Evolutionary conservation across 2,329 filamentous ascomycete species (phyloP).

Genomic region (Clonostachys rhizophaga): DNA sequence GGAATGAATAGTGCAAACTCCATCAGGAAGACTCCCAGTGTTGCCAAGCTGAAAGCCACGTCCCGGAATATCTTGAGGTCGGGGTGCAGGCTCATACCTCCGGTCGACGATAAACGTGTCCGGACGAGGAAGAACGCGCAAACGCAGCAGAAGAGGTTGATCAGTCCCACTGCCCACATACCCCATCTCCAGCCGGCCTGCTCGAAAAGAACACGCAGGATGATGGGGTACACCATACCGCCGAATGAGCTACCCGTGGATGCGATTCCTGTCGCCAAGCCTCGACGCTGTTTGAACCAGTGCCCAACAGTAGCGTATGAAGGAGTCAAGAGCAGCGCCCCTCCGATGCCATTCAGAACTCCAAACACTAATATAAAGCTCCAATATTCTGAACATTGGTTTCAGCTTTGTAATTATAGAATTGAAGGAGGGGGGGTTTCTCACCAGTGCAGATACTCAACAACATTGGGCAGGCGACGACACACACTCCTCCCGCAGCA

Average conservation of each 20-base stretch:
- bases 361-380: conserved; percentile 3
- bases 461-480: conserved; percentile 59
- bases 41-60: background rate
- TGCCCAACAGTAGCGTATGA: conserved; percentile 35
- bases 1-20: conserved; percentile 42
- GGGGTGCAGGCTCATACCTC: conserved; percentile 1
- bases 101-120: background rate
- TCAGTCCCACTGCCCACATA: background rate
- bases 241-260: conserved; percentile 51
- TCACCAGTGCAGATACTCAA: conserved; percentile 59
- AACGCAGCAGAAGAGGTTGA: background rate
- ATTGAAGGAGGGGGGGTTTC: background rate
- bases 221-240: conserved; percentile 19
- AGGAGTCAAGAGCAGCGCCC: background rate
- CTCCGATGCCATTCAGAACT: conserved; percentile 3
- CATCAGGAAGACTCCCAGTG: conserved; percentile 22
- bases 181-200: conserved; percentile 2
- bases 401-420: too few species aligned
- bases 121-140: background rate
- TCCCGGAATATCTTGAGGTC: background rate
- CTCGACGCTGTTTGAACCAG: conserved; percentile 48
- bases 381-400: background rate
- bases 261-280: conserved; percentile 50
- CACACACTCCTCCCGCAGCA: conserved; percentile 54
- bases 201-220: conserved; percentile 1